Percentiles rank a stretch among this genome's conserved stretches.
Conservation (phyloP, 2,329 filamentous ascomycete genomes). For the Verticillium longisporum region DNA sequence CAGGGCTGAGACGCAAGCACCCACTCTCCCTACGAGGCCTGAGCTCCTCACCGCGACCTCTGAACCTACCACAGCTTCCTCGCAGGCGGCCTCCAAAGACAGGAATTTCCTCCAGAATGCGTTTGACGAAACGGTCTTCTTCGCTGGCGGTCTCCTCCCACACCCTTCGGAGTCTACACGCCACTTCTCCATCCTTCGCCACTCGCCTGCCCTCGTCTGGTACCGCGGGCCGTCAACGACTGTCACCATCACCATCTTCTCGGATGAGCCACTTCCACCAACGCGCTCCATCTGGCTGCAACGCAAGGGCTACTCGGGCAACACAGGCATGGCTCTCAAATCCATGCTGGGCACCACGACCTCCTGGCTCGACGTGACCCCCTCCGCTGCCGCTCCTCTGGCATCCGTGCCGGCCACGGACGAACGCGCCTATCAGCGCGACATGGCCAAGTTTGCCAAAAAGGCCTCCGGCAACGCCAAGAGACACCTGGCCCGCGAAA, state of each 20-base stretch:
- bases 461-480: conserved; percentile 39
- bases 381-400: conserved; percentile 35
- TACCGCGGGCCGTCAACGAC: conserved; percentile 60
- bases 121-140: conserved; percentile 53
- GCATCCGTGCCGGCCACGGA: conserved; percentile 47
- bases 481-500: conserved; percentile 52
- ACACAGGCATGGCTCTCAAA: conserved; percentile 61
- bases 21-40: neutral
- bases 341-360: conserved; percentile 52
- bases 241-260: conserved; percentile 58
- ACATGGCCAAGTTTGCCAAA: conserved; percentile 57
- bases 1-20: neutral
- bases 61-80: neutral
- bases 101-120: conserved; percentile 37
- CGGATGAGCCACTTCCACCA: conserved; percentile 46
- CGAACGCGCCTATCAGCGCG: conserved; percentile 61
- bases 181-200: conserved; percentile 60
- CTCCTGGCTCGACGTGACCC: conserved; percentile 64
- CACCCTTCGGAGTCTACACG: conserved; percentile 59
- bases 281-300: conserved; percentile 61
- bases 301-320: conserved; percentile 60
- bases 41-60: neutral
- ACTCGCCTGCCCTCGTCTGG: conserved; percentile 57
- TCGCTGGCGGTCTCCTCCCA: conserved; percentile 57
- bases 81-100: neutral